Base-by-base conservation (phyloP, 257 asterid genomes). In the Prunella vulgaris region DNA sequence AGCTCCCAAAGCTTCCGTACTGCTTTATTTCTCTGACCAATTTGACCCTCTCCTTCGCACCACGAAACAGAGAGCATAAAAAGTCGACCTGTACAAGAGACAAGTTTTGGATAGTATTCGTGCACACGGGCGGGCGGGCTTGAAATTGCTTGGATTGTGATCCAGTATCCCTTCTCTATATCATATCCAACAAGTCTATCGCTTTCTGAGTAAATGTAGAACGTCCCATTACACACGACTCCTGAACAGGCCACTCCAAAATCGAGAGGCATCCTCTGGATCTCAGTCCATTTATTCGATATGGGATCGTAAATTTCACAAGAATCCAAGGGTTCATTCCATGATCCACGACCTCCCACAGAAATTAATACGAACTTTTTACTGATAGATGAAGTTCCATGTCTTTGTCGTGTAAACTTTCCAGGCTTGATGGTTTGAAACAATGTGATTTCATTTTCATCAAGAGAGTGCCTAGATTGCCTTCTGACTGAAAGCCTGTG, bases 41-140 rank as follows among this genome's bases (percentile, higher is more conserved):
- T 91, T 73, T 86, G 89, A 3, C 97, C 97, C 6, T 87, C 97
- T 54, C 99, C 99, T 74, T 94, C 99, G 20, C 97, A 94, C 99
- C 97, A 94, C 32, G 95, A 91, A 44, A 94, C 97, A 0, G 93
- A 88, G 0, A 93, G 81, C 95, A 93, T 82, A 68, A 90, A 83
- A 2, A 88, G 64, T n/a, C 95, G 86, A n/a, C 76, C 80, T 67
- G 74, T 78, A 66, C 88, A 88, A 0, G 93, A 84, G 58, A 87
- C 72, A 3, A 93, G 87, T 71, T 88, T 88, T 0, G 99, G 99
- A 64, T 88, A 78, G 82, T 93, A 93, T 64, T 93, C 95, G 7
- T 89, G 96, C 65, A 94, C 97, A 0, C 97, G 96, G 42, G 97
- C 79, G 4, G 92, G n/a, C n/a, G n/a, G 95, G 72, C 79, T 65